Evolutionary conservation across 83 land plant species (phyloP).

Genomic region (Diphasiastrum complanatum): DNA sequence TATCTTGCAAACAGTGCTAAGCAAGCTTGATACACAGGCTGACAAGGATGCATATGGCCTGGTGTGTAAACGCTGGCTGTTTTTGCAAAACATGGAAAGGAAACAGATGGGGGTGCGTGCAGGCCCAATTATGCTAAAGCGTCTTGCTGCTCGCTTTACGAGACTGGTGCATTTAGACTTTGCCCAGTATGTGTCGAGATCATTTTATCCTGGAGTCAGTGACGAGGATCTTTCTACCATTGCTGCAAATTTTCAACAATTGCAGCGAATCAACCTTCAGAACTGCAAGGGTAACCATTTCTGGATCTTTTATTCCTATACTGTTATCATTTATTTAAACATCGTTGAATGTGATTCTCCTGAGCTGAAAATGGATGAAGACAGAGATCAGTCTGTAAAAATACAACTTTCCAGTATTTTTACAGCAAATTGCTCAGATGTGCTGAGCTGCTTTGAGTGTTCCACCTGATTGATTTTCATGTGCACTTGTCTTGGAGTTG

Average conservation of each 20-base stretch:
- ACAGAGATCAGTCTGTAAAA: too few relatives aligned
- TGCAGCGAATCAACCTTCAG: constrained; percentile 46
- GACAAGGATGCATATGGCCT: constrained; percentile 65
- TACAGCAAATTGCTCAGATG: too few relatives aligned
- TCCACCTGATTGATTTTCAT: too few relatives aligned
- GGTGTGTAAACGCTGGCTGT: constrained; percentile 86
- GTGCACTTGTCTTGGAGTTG: too few relatives aligned
- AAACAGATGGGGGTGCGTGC: constrained; percentile 60
- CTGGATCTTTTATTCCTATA: too few relatives aligned
- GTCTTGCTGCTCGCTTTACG: constrained; percentile 64
- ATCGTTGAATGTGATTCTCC: too few relatives aligned
- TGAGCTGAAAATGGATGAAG: too few relatives aligned
- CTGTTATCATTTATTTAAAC: too few relatives aligned
- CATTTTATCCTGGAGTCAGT: constrained; percentile 80
- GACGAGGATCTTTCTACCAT: constrained; percentile 59
- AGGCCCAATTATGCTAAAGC: constrained; percentile 64
- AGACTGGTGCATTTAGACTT: constrained; percentile 54
- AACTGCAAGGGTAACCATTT: constrained; percentile 93
- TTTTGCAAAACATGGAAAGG: constrained; percentile 62
- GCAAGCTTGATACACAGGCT: constrained; percentile 35
- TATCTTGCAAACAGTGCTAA: constrained; percentile 42
- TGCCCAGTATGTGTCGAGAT: constrained; percentile 58
- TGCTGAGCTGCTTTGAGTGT: too few relatives aligned
- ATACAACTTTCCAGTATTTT: too few relatives aligned
- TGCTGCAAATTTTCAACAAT: constrained; percentile 37